phyloP scores from a whole-genome alignment of 179 eudicot genomes.

The Actinidia arguta region DNA sequence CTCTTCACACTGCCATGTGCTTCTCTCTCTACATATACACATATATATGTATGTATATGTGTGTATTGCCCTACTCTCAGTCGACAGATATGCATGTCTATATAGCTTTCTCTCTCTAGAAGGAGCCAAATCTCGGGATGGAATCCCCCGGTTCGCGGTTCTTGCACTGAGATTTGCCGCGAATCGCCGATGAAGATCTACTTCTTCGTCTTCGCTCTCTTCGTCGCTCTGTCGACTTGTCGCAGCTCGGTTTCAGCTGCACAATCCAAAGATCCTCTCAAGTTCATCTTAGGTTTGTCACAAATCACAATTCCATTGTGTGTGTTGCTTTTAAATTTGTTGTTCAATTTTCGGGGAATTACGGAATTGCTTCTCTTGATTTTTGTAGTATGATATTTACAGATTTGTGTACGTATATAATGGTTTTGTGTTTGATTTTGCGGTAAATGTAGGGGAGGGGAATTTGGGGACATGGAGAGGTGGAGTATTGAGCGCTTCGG shows the following conservation, averaged over 20 bases:
- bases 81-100: too few relatives aligned
- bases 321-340: not conserved
- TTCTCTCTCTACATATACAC: too few relatives aligned
- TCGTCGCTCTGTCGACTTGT: slow-evolving; percentile 12
- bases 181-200: too few relatives aligned
- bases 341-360: not conserved
- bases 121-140: too few relatives aligned
- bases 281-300: slow-evolving; percentile 41
- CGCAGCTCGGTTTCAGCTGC: slow-evolving; percentile 31
- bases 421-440: not conserved
- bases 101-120: too few relatives aligned
- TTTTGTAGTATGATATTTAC: not conserved
- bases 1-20: too few relatives aligned
- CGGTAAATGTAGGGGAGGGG: slow-evolving; percentile 35
- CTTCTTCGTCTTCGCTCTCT: slow-evolving; percentile 13
- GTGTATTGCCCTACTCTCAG: too few relatives aligned
- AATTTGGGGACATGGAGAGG: slow-evolving; percentile 41
- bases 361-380: slow-evolving; percentile 9
- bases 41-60: too few relatives aligned
- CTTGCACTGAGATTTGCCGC: too few relatives aligned
- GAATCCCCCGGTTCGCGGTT: too few relatives aligned
- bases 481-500: slow-evolving; percentile 29
- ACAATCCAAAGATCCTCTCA: slow-evolving; percentile 29
- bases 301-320: not conserved
- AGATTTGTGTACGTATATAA: not conserved